phyloP scores from a whole-genome alignment of 1,284 basidiomycete species.

The Leccinum pallidistipes region DNA sequence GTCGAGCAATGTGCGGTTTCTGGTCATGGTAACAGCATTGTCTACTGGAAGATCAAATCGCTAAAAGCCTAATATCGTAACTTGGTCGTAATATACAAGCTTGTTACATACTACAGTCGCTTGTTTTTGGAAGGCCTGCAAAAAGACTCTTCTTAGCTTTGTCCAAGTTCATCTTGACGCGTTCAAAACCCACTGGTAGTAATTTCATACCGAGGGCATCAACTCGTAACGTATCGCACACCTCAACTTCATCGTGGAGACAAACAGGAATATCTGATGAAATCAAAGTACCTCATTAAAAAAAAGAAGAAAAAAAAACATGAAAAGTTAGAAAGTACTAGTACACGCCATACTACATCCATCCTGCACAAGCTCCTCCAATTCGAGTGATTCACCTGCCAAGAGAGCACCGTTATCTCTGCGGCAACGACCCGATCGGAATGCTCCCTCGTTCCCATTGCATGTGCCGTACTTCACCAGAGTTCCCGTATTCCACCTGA shows the following conservation, averaged over 20 bases:
- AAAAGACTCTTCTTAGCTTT: background rate
- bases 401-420: background rate
- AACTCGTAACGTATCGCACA: background rate
- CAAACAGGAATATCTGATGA: background rate
- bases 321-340: background rate
- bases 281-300: no score
- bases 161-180: background rate
- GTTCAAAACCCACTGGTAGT: background rate
- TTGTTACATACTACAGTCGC: background rate
- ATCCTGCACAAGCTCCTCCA: background rate
- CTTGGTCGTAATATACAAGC: background rate
- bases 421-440: background rate
- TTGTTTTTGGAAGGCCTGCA: background rate
- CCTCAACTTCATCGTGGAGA: background rate
- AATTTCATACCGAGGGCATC: background rate
- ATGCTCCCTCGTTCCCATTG: background rate
- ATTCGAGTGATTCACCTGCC: background rate
- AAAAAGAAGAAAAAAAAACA: no score
- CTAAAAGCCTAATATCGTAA: constrained; percentile 24
- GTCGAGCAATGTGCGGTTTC: constrained; percentile 71
- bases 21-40: constrained; percentile 62
- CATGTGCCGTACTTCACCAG: background rate
- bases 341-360: background rate
- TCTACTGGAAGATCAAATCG: constrained; percentile 72
- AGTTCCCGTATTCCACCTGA: background rate